These are phyloP conservation scores for Otatea glauca DNA, from an alignment of 176 grass and related monocot species.

Conservation along the genomic window DNA sequence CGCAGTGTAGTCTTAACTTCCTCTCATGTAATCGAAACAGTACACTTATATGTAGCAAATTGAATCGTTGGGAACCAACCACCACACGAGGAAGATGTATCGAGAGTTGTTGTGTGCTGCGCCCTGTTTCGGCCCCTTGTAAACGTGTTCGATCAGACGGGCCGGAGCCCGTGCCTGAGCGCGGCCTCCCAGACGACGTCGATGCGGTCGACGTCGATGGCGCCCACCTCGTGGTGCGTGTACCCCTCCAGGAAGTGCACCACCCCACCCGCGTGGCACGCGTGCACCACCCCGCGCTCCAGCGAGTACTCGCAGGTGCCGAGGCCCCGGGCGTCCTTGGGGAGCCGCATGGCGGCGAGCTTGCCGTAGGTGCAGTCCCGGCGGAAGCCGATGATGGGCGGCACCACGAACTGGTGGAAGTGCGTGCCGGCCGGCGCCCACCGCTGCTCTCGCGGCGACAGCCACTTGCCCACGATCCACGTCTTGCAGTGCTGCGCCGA, in stretches of 20 bases:
- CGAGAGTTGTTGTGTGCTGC: no score
- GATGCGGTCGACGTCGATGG: slow-evolving; percentile 84
- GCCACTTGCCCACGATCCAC: slow-evolving; percentile 97
- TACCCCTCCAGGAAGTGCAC: slow-evolving; percentile 86
- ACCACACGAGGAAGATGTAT: no score
- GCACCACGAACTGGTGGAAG: slow-evolving; percentile 98
- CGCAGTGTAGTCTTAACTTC: not conserved
- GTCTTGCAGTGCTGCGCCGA: slow-evolving; percentile 62
- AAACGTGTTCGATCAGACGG: slow-evolving; percentile 35
- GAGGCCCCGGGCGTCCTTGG: slow-evolving; percentile 65
- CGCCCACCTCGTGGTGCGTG: slow-evolving; percentile 83
- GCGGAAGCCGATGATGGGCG: slow-evolving; percentile 75
- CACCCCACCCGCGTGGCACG: slow-evolving; percentile 82
- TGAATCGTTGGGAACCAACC: no score
- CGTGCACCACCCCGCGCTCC: slow-evolving; percentile 76
- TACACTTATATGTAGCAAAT: not conserved
- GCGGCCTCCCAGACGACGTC: slow-evolving; percentile 83
- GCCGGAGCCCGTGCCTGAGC: slow-evolving; percentile 77
- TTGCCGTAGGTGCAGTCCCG: slow-evolving; percentile 96
- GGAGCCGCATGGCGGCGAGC: slow-evolving; percentile 86
- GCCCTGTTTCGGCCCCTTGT: no score
- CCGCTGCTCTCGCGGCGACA: slow-evolving; percentile 70
- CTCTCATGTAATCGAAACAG: not conserved
- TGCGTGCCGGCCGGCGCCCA: slow-evolving; percentile 87
- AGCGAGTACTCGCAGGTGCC: slow-evolving; percentile 87